phyloP scores from a whole-genome alignment of 441 rosid species.

The Melastoma candidum region DNA sequence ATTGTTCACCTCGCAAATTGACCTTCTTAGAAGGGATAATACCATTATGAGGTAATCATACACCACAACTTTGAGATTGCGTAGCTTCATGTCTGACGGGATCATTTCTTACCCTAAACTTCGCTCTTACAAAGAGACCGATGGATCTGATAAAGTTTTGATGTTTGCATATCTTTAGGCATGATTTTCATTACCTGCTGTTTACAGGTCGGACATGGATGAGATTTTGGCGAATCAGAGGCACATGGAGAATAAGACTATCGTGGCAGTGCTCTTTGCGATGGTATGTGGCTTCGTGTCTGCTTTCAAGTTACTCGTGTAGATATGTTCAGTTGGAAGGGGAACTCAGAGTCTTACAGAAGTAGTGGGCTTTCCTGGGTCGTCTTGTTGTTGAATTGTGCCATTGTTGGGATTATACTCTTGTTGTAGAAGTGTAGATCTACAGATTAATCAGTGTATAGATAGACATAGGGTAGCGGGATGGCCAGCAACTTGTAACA shows the following conservation, averaged over 20 bases:
- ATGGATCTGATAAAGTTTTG: neutral
- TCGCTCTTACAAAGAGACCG: neutral
- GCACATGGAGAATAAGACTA: conserved; percentile 8
- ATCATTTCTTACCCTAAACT: neutral
- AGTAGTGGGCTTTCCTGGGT: conserved; percentile 8
- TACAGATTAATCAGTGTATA: too few species aligned
- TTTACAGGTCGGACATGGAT: conserved; percentile 12
- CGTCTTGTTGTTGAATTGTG: conserved; percentile 12
- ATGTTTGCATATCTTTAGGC: neutral
- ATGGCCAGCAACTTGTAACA: too few species aligned
- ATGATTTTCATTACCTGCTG: neutral
- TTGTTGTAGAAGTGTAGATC: conserved; percentile 4
- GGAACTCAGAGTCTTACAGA: conserved; percentile 5
- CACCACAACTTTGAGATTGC: neutral
- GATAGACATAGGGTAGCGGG: too few species aligned
- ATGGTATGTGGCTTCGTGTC: conserved; percentile 10
- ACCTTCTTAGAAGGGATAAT: conserved; percentile 1
- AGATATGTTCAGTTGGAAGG: conserved; percentile 6
- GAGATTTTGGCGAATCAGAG: conserved; percentile 1
- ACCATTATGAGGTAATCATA: conserved; percentile 1
- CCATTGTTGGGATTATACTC: conserved; percentile 13
- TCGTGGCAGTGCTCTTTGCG: conserved; percentile 9
- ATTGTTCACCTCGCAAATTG: conserved; percentile 5
- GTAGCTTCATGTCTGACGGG: neutral
- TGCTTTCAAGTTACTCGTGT: conserved; percentile 6